Base-by-base conservation (phyloP, 345 rosid genomes). In the Ricinus communis region DNA sequence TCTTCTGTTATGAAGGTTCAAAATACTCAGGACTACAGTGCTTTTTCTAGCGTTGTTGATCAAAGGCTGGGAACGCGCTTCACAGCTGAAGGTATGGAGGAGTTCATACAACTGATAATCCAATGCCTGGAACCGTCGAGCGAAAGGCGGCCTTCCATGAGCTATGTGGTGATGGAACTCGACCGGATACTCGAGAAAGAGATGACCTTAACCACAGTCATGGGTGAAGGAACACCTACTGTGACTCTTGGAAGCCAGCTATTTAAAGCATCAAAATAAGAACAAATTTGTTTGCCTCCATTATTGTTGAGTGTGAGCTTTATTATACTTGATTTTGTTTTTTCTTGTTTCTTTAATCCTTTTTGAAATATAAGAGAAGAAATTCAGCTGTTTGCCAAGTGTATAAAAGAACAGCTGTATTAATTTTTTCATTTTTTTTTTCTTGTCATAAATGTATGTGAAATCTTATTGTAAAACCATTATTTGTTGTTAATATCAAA, bases 211-310 rank as follows among this genome's bases (percentile, higher is more conserved):
- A 94, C 96, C 0, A 88, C 90, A 45, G 82, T 87, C 10, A 87
- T 91, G 93, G 93, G 94, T 55, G 95, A 87, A 85, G 93, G 93
- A 73, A 86, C 90, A 63, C 85, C 96, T 13, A 85, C 77, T 1
- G 97, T 94, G 78, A 87, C 84, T 25, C 97, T 86, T 56, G 97
- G 98, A 78, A 93, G 98, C 80, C 97, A 91, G 71, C 84, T 91
- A 22, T 93, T 93, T 71, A 82, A 65, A 81, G 70, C 93, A 43
- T 36, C 90, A 53, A 79, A 77, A 71, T 87, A 74, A 84, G 61
- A 54, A 24, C 4, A 6, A 40, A 43, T 65, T 50, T 43, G 70
- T 69, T 74, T 82, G 62, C 45, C 11, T 63, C 47, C 43, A 62
- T 8, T 68, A 3, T 76, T 66, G 0, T n/a, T n/a, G 74, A 25